Base-by-base conservation (phyloP, 164 flowering plant species). In the Annona squamosa region DNA sequence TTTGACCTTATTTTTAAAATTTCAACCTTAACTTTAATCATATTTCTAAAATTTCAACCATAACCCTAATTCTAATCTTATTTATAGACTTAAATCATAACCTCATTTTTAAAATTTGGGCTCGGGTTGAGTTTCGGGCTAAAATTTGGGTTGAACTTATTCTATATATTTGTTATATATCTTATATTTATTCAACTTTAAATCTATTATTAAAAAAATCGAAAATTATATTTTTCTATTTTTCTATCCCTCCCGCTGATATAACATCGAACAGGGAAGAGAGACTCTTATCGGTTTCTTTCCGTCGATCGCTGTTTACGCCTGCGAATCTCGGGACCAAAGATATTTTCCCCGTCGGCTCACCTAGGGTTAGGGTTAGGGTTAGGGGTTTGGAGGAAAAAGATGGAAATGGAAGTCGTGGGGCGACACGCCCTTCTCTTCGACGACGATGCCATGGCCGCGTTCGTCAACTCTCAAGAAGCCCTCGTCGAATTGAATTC, bases 361-460 rank as follows among this genome's bases (percentile, higher is more conserved):
- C 37, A 26, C 37, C 37, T 42, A 9, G 4, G 43, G 42, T 9
- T 63, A 63, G 42, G 68, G 68, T 44, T 66, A 43, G 74, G 44
- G 43, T 45, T 63, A 6, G n/a, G 63, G 68, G 4, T n/a, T 44
- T n/a, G 63, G 12, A 9, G 59, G 9, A 12, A n/a, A n/a, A n/a
- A 4, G 7, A 48, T 90, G 93, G 92, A 88, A 77, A 81, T 95
- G 41, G 93, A 86, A 77, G 85, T 93, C 48, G 77, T 83, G 1
- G 99, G 99, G 41, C 88, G 97, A 12, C 99, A 95, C 76, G 93
- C 94, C 9, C 82, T 95, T 10, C 83, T 91, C 56, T 93, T 95
- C 85, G 99, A 95, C 83, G 99, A 95, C 81, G 99, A 95, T 75
- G 75, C 88, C 41, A 81, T 13, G 73, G 87, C 96, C 17, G 81